Evolutionary conservation across 2,329 filamentous ascomycete species (phyloP).

Genomic region (Penicillium sp.): DNA sequence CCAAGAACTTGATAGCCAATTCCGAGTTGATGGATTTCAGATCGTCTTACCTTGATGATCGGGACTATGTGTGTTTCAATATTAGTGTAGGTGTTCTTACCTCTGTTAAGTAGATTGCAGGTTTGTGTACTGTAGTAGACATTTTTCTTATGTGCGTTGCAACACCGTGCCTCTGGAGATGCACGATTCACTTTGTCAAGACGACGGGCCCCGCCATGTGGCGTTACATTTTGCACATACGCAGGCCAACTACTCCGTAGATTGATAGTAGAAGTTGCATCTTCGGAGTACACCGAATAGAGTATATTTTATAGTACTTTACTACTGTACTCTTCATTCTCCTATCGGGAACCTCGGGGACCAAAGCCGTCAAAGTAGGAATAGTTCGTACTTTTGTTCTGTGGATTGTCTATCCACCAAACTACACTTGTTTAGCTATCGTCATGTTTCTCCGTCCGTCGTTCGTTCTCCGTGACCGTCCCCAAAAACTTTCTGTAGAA

Average conservation of each 20-base stretch:
- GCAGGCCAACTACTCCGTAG: neutral
- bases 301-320: neutral
- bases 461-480: neutral
- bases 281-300: neutral
- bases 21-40: neutral
- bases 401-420: neutral
- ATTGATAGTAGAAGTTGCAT: neutral
- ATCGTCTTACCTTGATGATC: neutral
- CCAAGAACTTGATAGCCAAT: neutral
- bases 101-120: no score
- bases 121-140: neutral
- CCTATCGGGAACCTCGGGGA: slow-evolving; percentile 13
- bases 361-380: slow-evolving; percentile 8
- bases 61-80: neutral
- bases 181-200: neutral
- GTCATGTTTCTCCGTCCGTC: neutral
- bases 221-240: neutral
- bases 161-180: neutral
- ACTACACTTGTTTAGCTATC: neutral
- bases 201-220: slow-evolving; percentile 4
- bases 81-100: neutral
- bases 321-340: neutral
- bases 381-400: slow-evolving; percentile 29
- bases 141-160: neutral
- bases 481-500: neutral